A percentile compares a stretch with the other conserved stretches of the same genome.
Evolutionary conservation across 139 green algal species (phyloP).

Genomic region (Chlorella sp.): DNA sequence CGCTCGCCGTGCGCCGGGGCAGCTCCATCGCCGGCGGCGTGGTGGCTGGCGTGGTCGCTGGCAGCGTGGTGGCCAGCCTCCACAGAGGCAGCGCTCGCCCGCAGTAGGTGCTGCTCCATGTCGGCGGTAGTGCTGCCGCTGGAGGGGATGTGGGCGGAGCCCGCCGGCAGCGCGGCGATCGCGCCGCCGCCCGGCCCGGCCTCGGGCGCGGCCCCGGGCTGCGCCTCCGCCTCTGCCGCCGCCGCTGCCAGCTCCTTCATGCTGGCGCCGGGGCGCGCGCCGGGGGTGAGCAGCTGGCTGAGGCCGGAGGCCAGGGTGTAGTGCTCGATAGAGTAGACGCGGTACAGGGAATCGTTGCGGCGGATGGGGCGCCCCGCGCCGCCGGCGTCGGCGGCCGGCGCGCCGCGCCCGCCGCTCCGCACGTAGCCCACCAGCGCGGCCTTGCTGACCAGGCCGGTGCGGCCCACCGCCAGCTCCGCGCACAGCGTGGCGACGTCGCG

Average conservation of each 20-base stretch:
- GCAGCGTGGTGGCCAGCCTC: neutral
- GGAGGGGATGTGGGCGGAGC: neutral
- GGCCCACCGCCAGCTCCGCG: conserved; percentile 38
- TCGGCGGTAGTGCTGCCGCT: neutral
- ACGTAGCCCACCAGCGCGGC: conserved; percentile 51
- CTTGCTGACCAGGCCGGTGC: conserved; percentile 39
- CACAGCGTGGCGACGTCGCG: conserved; percentile 42
- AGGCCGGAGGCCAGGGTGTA: conserved; percentile 36
- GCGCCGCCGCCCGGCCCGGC: neutral
- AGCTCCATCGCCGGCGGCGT: neutral
- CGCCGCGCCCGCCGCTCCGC: conserved; percentile 31
- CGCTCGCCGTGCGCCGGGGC: neutral
- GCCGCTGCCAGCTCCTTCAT: conserved; percentile 25
- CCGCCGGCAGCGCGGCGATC: too few species aligned
- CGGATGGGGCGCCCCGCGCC: neutral
- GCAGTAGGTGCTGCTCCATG: neutral
- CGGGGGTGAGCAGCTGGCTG: conserved; percentile 29
- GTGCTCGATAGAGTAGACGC: conserved; percentile 46
- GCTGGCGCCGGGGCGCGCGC: conserved; percentile 14
- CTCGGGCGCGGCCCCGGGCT: neutral
- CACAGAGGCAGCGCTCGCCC: neutral
- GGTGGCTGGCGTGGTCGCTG: neutral
- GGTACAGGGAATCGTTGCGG: conserved; percentile 32
- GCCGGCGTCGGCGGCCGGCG: neutral
- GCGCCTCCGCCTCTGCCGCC: conserved; percentile 3